Base-by-base conservation (phyloP, 1,284 basidiomycete genomes). In the Naganishia albida region DNA sequence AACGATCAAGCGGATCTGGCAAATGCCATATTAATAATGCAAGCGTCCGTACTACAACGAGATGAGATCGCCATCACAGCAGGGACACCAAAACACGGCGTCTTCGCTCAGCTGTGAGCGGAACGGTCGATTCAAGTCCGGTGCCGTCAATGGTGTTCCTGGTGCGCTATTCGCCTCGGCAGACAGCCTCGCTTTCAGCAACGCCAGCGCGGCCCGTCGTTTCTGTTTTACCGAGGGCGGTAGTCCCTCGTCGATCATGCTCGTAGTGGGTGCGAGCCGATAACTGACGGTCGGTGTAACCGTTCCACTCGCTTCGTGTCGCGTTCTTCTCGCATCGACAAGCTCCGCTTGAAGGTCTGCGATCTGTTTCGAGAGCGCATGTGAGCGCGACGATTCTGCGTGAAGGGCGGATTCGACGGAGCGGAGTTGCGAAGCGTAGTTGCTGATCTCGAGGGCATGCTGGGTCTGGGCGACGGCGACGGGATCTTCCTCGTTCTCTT, bases 171-270 rank as follows among this genome's bases (percentile, higher is more conserved):
- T 34, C 4, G 28, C 44, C 40, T 65, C 43, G 25, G 60, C 64
- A 28, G 34, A 44, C 76, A 94, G 93, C 49, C 91, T 85, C 28
- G 90, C 91, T 75, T 91, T 92, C 62, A 94, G 85, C 85, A 93
- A 92, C 72, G 86, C 86, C 67, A 94, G 79, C 75, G 90, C 91
- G 67, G 91, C 86, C 72, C 88, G 86, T 60, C 91, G 87, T 74
- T 92, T 92, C 77, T 93, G 90, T 43, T 86, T 81, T 38, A 89
- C 87, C 74, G 89, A 86, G 0, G 87, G 84, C 1, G 89, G 86
- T 49, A 93, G 81, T 52, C 83, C 83, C 25, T 86, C 83, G 69
- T 90, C 88, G 67, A 84, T 78, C 50, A 80, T 74, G 51, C 84
- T 82, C 3, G 65, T 43, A 0, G 55, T 46, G 7, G 66, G 60